phyloP scores from a whole-genome alignment of 495 filamentous ascomycete species.

The Hyaloscypha hepaticicola region DNA sequence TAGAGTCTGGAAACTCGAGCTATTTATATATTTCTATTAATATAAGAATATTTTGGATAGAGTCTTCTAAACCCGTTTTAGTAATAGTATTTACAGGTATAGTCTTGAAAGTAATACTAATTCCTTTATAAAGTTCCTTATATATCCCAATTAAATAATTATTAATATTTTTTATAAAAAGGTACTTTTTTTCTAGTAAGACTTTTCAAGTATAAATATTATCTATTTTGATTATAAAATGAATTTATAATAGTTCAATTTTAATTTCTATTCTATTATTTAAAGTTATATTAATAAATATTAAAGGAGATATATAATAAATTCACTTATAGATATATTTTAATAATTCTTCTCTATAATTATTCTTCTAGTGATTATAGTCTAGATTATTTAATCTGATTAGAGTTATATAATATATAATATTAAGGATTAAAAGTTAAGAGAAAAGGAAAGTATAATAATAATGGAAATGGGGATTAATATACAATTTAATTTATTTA shows the following conservation, averaged over 20 bases:
- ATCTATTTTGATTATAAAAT: not conserved
- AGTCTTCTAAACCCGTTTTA: slow-evolving; percentile 1
- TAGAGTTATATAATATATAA: slow-evolving; percentile 10
- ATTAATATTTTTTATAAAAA: slow-evolving; percentile 13
- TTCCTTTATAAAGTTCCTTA: slow-evolving; percentile 15
- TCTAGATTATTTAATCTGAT: slow-evolving; percentile 13
- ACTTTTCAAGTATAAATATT: not conserved
- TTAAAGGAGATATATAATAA: slow-evolving; percentile 8
- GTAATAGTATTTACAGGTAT: not conserved
- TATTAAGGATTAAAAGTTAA: slow-evolving; percentile 3
- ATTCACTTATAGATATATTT: slow-evolving; percentile 1
- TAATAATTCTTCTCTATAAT: not conserved
- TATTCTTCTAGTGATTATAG: not conserved
- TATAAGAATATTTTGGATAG: not conserved
- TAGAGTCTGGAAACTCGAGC: not conserved
- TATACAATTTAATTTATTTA: too few species aligned
- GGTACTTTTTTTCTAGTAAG: slow-evolving; percentile 1
- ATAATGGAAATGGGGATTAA: too few species aligned
- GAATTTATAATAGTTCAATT: slow-evolving; percentile 11
- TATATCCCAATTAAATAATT: slow-evolving; percentile 9
- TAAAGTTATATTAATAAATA: slow-evolving; percentile 7
- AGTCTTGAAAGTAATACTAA: slow-evolving; percentile 9
- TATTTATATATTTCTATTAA: slow-evolving; percentile 1
- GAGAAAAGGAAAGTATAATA: slow-evolving; percentile 1
- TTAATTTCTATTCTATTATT: slow-evolving; percentile 10